Conservation (phyloP, 1,139 yeast genomes). For the Kurtzmaniella quercitrusa region DNA sequence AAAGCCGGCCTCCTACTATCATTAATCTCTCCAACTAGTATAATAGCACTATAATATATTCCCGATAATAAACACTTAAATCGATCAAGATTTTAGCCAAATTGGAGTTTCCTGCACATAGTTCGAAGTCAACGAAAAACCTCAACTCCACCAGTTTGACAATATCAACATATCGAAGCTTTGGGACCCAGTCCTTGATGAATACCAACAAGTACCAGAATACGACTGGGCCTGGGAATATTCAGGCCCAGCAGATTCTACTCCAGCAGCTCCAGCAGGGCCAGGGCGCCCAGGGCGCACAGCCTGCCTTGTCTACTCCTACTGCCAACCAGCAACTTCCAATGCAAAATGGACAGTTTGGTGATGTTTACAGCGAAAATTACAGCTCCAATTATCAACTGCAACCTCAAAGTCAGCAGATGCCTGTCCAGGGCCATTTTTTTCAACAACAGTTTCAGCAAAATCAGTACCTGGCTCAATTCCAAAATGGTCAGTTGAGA, state of each 20-base stretch:
- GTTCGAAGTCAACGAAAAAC: conserved; percentile 1
- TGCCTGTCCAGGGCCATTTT: conserved; percentile 1
- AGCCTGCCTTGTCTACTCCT: background rate
- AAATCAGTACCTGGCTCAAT: conserved; percentile 1
- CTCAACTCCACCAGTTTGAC: conserved; percentile 11
- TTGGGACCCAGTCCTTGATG: conserved; percentile 12
- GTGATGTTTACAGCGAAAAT: background rate
- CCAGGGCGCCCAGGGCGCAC: conserved; percentile 12
- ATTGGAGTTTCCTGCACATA: conserved; percentile 2
- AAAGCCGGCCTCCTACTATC: no score
- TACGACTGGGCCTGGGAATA: conserved; percentile 25
- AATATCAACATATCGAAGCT: conserved; percentile 21
- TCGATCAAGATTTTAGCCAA: no score
- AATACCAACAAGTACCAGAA: conserved; percentile 29
- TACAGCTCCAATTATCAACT: background rate
- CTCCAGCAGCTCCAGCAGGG: conserved; percentile 45
- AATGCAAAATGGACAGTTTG: conserved; percentile 1
- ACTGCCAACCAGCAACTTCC: conserved; percentile 3
- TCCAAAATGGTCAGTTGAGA: conserved; percentile 2
- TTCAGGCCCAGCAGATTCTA: conserved; percentile 44
- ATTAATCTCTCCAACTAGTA: no score
- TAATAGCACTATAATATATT: no score
- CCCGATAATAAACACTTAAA: no score
- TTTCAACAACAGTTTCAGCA: conserved; percentile 3
- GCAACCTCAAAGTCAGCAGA: conserved; percentile 1